Conservation (phyloP, 2,329 filamentous ascomycete genomes). For the Aspergillus melleus region DNA sequence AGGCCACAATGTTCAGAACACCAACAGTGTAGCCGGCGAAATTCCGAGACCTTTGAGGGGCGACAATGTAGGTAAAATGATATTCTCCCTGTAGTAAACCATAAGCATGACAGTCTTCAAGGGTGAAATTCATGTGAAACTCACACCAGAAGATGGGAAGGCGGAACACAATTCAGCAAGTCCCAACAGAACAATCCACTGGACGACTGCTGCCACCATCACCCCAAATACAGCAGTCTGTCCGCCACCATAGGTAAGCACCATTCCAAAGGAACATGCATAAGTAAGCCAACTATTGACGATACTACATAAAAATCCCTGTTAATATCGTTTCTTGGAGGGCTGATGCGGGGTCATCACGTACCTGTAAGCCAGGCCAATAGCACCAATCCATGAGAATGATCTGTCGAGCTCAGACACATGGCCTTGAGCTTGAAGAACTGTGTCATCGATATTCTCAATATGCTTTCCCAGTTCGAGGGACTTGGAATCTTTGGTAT, state of each 20-base stretch:
- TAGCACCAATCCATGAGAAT: constrained; percentile 25
- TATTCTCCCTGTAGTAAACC: constrained; percentile 26
- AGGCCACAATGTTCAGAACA: constrained; percentile 25
- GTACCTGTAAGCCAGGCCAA: constrained; percentile 28
- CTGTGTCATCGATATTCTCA: neutral
- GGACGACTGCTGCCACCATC: constrained; percentile 18
- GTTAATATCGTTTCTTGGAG: neutral
- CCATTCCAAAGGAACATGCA: constrained; percentile 23
- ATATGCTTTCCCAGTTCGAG: neutral
- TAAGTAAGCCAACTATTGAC: constrained; percentile 27
- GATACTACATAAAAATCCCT: constrained; percentile 13
- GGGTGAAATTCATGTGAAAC: neutral
- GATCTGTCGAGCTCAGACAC: constrained; percentile 11
- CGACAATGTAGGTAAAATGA: constrained; percentile 30
- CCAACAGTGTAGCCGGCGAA: constrained; percentile 28
- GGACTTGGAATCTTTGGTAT: neutral
- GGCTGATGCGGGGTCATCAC: neutral
- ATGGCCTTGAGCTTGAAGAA: constrained; percentile 3
- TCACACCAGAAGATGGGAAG: constrained; percentile 16
- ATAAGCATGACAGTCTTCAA: no score
- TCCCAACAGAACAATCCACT: constrained; percentile 23
- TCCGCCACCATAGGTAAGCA: constrained; percentile 24
- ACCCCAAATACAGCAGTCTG: constrained; percentile 24
- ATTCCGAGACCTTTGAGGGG: constrained; percentile 19
- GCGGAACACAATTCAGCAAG: constrained; percentile 15